Conservation (phyloP, 805 yeast species). For the Candida alai region DNA sequence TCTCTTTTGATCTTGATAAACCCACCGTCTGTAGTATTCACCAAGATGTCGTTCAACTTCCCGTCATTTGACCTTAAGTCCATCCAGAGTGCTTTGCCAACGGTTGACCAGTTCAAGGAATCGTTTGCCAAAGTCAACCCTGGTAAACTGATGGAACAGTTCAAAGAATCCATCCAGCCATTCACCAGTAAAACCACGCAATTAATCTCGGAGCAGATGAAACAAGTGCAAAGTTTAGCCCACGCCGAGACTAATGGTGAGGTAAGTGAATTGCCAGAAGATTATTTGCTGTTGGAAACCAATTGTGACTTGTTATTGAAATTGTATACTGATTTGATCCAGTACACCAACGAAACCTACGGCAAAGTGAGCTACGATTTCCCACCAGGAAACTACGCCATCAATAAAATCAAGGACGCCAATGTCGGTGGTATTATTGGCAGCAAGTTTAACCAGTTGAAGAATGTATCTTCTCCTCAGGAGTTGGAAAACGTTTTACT, state of each 20-base stretch:
- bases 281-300: conserved; percentile 63
- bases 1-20: not conserved
- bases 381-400: conserved; percentile 57
- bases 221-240: conserved; percentile 44
- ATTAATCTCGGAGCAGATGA: conserved; percentile 58
- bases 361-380: conserved; percentile 76
- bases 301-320: conserved; percentile 62
- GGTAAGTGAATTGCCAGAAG: conserved; percentile 70
- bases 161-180: conserved; percentile 46
- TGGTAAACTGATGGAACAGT: conserved; percentile 42
- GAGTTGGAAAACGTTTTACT: conserved; percentile 59
- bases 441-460: conserved; percentile 55
- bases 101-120: conserved; percentile 36
- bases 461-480: conserved; percentile 60
- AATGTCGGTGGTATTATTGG: conserved; percentile 56
- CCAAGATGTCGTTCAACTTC: conserved; percentile 35
- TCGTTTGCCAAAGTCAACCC: conserved; percentile 28
- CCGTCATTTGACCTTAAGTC: conserved; percentile 35
- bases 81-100: conserved; percentile 39
- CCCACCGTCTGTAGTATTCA: not conserved
- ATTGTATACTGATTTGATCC: conserved; percentile 50
- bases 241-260: conserved; percentile 35
- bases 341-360: conserved; percentile 49
- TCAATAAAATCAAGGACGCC: conserved; percentile 58
- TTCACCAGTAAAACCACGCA: conserved; percentile 57